Conservation (phyloP, 2,329 filamentous ascomycete species). For the Penicillium rolfsii region DNA sequence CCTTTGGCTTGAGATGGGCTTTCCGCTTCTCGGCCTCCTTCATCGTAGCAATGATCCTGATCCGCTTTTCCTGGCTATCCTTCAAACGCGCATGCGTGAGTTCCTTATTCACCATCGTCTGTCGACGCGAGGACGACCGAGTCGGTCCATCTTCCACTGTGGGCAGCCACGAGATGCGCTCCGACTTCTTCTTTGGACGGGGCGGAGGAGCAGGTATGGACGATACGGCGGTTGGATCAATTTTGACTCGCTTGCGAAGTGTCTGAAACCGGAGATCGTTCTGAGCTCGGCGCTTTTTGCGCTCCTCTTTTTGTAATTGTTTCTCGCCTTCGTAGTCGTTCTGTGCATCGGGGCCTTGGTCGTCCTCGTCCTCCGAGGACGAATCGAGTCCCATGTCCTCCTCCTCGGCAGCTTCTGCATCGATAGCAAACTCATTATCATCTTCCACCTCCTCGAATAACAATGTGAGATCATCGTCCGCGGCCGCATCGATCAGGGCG, state of each 20-base stretch:
- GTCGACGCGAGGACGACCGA: slow-evolving; percentile 63
- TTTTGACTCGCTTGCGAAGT: slow-evolving; percentile 72
- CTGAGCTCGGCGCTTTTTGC: slow-evolving; percentile 80
- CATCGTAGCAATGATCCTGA: slow-evolving; percentile 59
- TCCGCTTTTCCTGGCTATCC: slow-evolving; percentile 53
- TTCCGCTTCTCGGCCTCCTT: slow-evolving; percentile 64
- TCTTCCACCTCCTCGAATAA: slow-evolving; percentile 67
- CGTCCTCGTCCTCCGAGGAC: slow-evolving; percentile 81
- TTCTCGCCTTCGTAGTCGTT: slow-evolving; percentile 81
- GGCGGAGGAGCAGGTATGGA: slow-evolving; percentile 44
- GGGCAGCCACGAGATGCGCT: slow-evolving; percentile 71
- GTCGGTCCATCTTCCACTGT: slow-evolving; percentile 64
- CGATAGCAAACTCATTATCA: slow-evolving; percentile 49
- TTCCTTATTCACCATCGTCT: slow-evolving; percentile 69
- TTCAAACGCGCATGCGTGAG: slow-evolving; percentile 54
- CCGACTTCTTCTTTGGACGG: slow-evolving; percentile 68
- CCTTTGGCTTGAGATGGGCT: slow-evolving; percentile 73
- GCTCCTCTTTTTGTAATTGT: slow-evolving; percentile 77
- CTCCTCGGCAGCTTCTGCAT: slow-evolving; percentile 52
- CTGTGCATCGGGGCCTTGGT: slow-evolving; percentile 60
- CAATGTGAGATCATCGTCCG: slow-evolving; percentile 67
- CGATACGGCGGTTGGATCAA: slow-evolving; percentile 57
- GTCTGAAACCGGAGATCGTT: slow-evolving; percentile 65
- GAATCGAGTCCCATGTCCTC: slow-evolving; percentile 86
- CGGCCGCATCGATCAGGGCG: slow-evolving; percentile 73